Percentiles rank a stretch among this genome's conserved stretches.
phyloP scores from a whole-genome alignment of 768 basidiomycete genomes.

The Rhodotorula kratochvilovae region DNA sequence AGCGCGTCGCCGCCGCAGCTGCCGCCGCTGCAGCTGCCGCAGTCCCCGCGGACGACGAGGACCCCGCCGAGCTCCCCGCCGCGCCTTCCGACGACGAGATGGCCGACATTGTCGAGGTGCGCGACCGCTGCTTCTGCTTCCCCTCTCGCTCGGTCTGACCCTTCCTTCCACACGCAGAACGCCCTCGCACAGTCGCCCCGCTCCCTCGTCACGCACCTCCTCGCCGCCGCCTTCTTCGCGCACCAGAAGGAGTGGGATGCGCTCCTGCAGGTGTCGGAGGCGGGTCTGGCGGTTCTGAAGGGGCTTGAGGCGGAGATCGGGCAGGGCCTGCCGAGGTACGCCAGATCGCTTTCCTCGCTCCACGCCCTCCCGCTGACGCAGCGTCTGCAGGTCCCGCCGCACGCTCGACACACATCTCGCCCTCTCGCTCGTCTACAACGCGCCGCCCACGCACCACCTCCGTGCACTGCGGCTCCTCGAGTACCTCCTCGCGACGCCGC shows the following conservation, averaged over 20 bases:
- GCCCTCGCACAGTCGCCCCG: slow-evolving; percentile 55
- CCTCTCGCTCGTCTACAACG: slow-evolving; percentile 73
- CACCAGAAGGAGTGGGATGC: slow-evolving; percentile 68
- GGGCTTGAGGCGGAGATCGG: slow-evolving; percentile 60
- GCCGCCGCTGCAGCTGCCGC: slow-evolving; percentile 45
- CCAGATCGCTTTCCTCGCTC: slow-evolving; percentile 48
- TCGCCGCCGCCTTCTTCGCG: slow-evolving; percentile 63
- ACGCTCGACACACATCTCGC: slow-evolving; percentile 69
- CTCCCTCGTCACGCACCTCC: slow-evolving; percentile 64
- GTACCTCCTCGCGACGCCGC: slow-evolving; percentile 55
- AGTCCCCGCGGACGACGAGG: slow-evolving; percentile 38
- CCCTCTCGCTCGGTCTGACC: neutral
- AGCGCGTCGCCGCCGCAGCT: slow-evolving; percentile 48
- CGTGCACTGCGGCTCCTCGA: slow-evolving; percentile 71
- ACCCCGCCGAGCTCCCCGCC: slow-evolving; percentile 16
- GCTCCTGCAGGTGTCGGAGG: slow-evolving; percentile 66
- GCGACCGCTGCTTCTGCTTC: neutral
- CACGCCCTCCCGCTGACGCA: neutral
- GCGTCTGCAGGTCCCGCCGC: slow-evolving; percentile 55
- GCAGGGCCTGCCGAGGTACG: slow-evolving; percentile 52
- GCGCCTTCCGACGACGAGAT: slow-evolving; percentile 22
- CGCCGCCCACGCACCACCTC: slow-evolving; percentile 81
- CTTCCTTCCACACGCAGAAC: slow-evolving; percentile 51
- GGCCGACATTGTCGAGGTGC: slow-evolving; percentile 30
- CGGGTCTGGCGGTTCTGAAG: slow-evolving; percentile 59